Evolutionary conservation across 2,329 filamentous ascomycete genomes (phyloP), one percentile per base, ranked within the genome.

Genomic region (Colletotrichum coccodes): DNA sequence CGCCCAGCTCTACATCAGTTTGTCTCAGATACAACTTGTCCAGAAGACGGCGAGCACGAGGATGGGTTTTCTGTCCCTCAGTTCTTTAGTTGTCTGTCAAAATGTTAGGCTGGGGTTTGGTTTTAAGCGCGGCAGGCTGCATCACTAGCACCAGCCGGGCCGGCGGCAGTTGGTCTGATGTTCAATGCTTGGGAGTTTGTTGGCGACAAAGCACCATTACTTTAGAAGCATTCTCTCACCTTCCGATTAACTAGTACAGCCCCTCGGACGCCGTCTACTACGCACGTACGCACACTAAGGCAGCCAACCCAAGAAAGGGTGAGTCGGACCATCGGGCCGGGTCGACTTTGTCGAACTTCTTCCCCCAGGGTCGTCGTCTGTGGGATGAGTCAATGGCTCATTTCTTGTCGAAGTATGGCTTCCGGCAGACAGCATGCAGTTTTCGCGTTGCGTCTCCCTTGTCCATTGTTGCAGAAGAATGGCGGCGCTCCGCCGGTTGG

Each of bases 121-220:
- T 46, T n/a, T n/a, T 54, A 60, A 56, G 61, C 54, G 62, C 61
- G 54, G 49, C 62, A 52, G 18, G 47, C 54, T 60, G 47, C 54
- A 68, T 54, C 47, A 53, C 53, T 68, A 60, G 47, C 12, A 60
- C 8, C 18, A 36, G 21, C 61, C 54, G 26, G 54, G 23, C 54
- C 34, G 46, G 54, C 40, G 50, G 58, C 18, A 67, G 40, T 57
- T 63, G 59, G 42, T 58, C 46, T 64, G 52, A 68, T 64, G 36
- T 68, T 54, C 34, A 62, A 67, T 58, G 4, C n/a, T 23, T 36
- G 52, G 50, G 28, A 63, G 34, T 44, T 57, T 58, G 50, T 62
- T 59, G 62, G 62, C 47, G 53, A 38, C 47, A 32, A 32, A 60
- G 28, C n/a, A 28, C 6, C n/a, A 6, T 28, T 30, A 30, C 38